These are phyloP conservation scores for Eimeria praecox DNA, from an alignment of 169 alveolate genomes.

Conservation along the genomic window DNA sequence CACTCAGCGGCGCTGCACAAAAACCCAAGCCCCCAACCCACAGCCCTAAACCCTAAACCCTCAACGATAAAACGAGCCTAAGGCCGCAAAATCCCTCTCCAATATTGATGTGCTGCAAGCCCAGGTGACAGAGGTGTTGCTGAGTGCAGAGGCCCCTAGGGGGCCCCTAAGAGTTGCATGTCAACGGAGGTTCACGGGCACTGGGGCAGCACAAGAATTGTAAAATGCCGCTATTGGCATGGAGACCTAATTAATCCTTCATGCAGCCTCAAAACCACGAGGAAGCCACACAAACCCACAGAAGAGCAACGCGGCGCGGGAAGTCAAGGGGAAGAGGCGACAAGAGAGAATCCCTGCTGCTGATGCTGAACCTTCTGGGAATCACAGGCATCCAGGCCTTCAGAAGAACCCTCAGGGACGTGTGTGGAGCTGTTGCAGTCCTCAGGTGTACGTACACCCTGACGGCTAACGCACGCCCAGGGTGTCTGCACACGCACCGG, in stretches of 20 bases:
- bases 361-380: not conserved
- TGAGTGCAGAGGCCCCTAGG: not conserved
- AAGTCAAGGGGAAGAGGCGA: not conserved
- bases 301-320: not conserved
- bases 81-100: not conserved
- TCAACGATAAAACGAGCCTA: not conserved
- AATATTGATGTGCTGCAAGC: not conserved
- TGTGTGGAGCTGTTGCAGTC: not conserved
- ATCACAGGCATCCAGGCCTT: not conserved
- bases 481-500: slow-evolving; percentile 21
- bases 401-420: not conserved
- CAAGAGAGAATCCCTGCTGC: not conserved
- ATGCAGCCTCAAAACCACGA: not conserved
- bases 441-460: slow-evolving; percentile 7
- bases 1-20: not conserved
- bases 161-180: not conserved
- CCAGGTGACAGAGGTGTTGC: not conserved
- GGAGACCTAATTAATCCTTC: not conserved
- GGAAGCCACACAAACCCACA: not conserved
- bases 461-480: not conserved
- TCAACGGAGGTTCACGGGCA: too few relatives aligned
- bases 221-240: not conserved
- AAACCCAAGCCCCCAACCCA: not conserved
- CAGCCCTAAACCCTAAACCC: slow-evolving; percentile 21
- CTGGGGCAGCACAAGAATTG: not conserved